These are phyloP conservation scores for Pseudonitzschia delicatissima DNA, from an alignment of 108 stramenopile species.

Conservation along the genomic window DNA sequence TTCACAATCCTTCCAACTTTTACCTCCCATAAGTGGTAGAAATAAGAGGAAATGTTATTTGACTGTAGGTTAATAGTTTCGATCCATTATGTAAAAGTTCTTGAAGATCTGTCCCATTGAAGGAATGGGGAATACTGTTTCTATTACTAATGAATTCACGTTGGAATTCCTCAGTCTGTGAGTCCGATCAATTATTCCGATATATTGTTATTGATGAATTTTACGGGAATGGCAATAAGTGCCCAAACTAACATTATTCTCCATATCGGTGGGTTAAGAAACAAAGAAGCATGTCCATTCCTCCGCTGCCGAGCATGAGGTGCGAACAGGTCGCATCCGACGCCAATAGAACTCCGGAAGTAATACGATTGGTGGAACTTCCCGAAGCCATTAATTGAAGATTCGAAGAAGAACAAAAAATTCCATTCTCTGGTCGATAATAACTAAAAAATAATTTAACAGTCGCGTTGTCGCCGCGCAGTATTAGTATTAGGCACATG, in stretches of 20 bases:
- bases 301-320: not conserved
- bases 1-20: no score
- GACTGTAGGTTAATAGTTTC: no score
- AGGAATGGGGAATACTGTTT: constrained; percentile 21
- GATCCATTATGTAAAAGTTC: no score
- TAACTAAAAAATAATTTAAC: not conserved
- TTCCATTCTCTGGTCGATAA: not conserved
- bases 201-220: not conserved
- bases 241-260: not conserved
- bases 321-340: not conserved
- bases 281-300: no score
- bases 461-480: not conserved
- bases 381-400: not conserved
- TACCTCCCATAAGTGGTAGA: no score
- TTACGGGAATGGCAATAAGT: not conserved
- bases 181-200: not conserved
- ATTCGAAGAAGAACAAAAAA: not conserved
- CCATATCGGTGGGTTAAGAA: no score
- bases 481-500: not conserved
- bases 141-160: not conserved
- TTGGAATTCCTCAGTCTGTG: not conserved
- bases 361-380: not conserved
- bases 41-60: no score
- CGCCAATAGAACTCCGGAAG: not conserved
- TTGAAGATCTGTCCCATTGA: no score